A percentile compares a stretch with the other conserved stretches of the same genome.
Evolutionary conservation across 2,329 filamentous ascomycete genomes (phyloP).

Genomic region (Pestalotiopsis sp.): DNA sequence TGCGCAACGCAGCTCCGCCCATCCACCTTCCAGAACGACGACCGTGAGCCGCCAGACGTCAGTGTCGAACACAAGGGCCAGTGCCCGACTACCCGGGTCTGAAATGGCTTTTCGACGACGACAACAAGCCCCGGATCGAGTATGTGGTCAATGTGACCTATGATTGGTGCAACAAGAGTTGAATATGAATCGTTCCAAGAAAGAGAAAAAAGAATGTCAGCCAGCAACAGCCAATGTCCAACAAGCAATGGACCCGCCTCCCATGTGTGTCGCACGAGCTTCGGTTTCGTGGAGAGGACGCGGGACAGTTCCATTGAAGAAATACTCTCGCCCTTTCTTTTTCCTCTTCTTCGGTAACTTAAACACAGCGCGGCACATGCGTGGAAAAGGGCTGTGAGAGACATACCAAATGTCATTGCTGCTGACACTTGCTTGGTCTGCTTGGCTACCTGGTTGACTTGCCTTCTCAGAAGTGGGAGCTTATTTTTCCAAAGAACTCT

Average conservation of each 20-base stretch:
- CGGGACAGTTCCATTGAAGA: not conserved
- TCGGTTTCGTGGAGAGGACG: not conserved
- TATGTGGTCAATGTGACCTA: not conserved
- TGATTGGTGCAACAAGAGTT: not conserved
- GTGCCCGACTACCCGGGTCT: not conserved
- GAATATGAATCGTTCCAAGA: not conserved
- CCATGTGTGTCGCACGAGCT: not conserved
- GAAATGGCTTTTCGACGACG: not conserved
- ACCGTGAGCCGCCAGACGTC: slow-evolving; percentile 1
- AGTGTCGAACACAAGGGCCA: not conserved
- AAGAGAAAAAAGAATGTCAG: not conserved
- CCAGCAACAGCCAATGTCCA: not conserved
- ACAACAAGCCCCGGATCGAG: not conserved
- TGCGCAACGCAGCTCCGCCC: not conserved
- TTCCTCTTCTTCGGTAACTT: not conserved
- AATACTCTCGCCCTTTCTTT: not conserved
- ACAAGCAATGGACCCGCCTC: not conserved
- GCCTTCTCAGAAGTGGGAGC: not conserved
- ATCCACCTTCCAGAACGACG: not conserved
- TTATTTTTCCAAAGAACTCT: too few species aligned
- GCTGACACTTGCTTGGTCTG: not conserved
- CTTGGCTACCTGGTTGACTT: not conserved
- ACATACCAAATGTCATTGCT: not conserved
- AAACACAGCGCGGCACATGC: not conserved
- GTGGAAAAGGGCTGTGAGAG: not conserved